Evolutionary conservation across 1,284 basidiomycete species (phyloP).

Genomic region (Ganoderma boninense): DNA sequence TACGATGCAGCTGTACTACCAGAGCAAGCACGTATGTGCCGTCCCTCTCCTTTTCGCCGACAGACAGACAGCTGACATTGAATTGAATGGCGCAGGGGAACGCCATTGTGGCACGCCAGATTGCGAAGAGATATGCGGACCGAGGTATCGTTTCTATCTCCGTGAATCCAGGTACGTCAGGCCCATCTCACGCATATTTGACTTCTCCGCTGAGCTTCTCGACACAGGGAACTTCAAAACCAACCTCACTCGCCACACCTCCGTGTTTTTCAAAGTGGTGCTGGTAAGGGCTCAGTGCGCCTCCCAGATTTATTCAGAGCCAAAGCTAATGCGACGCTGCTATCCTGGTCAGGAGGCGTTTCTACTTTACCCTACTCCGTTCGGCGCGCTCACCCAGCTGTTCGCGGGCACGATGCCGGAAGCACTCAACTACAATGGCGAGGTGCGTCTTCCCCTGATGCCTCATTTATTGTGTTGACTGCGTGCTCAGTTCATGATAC

Average conservation of each 20-base stretch:
- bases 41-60: neutral
- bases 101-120: constrained; percentile 16
- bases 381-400: constrained; percentile 38
- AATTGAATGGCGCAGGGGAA: constrained; percentile 8
- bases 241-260: too few species aligned
- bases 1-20: constrained; percentile 47
- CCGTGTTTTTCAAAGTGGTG: constrained; percentile 13
- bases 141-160: constrained; percentile 47
- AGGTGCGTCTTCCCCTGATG: constrained; percentile 22
- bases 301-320: too few species aligned
- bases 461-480: neutral
- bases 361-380: constrained; percentile 28
- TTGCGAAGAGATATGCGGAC: constrained; percentile 39
- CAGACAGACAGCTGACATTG: too few species aligned
- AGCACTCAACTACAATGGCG: constrained; percentile 33
- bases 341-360: neutral
- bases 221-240: constrained; percentile 33
- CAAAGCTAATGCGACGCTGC: neutral
- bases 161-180: constrained; percentile 41
- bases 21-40: constrained; percentile 51
- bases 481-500: constrained; percentile 37
- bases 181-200: too few species aligned
- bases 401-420: constrained; percentile 38
- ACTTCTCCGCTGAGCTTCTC: neutral
- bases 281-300: constrained; percentile 11